Evolutionary conservation across 1,284 basidiomycete species (phyloP).

Genomic region (Rugosomyces carneus): DNA sequence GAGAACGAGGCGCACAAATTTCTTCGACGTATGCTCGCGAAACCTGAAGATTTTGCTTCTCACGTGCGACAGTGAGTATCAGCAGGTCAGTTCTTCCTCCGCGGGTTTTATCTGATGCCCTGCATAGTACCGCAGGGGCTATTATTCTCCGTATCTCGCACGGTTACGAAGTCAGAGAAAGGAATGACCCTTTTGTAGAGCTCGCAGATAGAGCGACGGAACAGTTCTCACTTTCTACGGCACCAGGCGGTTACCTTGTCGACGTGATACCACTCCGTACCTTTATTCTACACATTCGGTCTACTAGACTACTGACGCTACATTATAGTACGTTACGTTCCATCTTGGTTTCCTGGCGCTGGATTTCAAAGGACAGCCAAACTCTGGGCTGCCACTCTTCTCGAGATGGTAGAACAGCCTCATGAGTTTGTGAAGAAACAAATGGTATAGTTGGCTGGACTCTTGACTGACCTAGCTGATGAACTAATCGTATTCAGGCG

Average conservation of each 20-base stretch:
- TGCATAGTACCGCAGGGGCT: constrained; percentile 46
- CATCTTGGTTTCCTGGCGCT: constrained; percentile 61
- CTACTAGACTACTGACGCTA: constrained; percentile 5
- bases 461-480: constrained; percentile 4
- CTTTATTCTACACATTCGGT: constrained; percentile 13
- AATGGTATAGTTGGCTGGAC: constrained; percentile 35
- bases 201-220: constrained; percentile 51
- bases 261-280: constrained; percentile 51
- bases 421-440: constrained; percentile 55
- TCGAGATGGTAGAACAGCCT: constrained; percentile 49
- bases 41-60: constrained; percentile 44
- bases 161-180: constrained; percentile 53
- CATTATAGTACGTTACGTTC: constrained; percentile 47
- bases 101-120: background rate
- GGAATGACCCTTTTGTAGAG: constrained; percentile 50
- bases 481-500: constrained; percentile 29
- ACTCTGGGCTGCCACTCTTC: constrained; percentile 42
- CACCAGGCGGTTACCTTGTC: constrained; percentile 53
- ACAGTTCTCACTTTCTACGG: constrained; percentile 52
- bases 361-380: constrained; percentile 48
- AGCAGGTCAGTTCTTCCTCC: background rate
- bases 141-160: constrained; percentile 56
- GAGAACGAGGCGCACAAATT: constrained; percentile 52
- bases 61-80: constrained; percentile 52
- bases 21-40: constrained; percentile 45